A percentile compares a stretch with the other conserved stretches of the same genome.
Evolutionary conservation across 208 protist species (phyloP).

Genomic region (Leishmania gerbilli): DNA sequence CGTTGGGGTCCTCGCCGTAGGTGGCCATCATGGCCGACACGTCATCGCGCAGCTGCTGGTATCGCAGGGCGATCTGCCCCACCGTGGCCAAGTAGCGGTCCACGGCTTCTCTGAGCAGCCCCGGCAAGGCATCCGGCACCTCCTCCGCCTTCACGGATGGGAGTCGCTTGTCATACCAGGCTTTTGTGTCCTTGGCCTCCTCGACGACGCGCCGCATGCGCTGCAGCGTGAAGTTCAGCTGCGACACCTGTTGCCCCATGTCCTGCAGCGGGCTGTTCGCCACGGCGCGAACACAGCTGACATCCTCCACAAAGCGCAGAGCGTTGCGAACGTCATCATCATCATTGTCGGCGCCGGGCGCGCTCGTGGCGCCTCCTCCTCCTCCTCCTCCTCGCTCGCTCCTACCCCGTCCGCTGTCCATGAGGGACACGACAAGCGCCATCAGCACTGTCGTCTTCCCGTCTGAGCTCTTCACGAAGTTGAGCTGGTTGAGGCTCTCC

Average conservation of each 20-base stretch:
- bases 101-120: constrained; percentile 31
- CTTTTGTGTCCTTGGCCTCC: constrained; percentile 42
- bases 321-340: constrained; percentile 16
- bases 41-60: constrained; percentile 70
- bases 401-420: constrained; percentile 16
- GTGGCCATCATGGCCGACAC: constrained; percentile 64
- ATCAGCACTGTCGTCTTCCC: constrained; percentile 79
- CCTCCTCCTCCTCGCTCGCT: neutral
- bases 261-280: constrained; percentile 51
- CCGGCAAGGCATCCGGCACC: constrained; percentile 45
- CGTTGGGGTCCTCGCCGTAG: constrained; percentile 70
- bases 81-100: constrained; percentile 38
- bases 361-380: neutral
- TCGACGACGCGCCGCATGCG: constrained; percentile 74
- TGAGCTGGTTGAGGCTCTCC: constrained; percentile 71
- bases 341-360: neutral
- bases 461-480: constrained; percentile 70
- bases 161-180: constrained; percentile 46
- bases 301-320: constrained; percentile 58
- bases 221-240: constrained; percentile 71
- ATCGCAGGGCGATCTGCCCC: constrained; percentile 56
- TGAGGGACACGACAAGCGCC: constrained; percentile 57
- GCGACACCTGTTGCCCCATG: constrained; percentile 56
- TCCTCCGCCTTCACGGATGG: constrained; percentile 23
- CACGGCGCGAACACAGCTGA: constrained; percentile 44